Base-by-base conservation (phyloP, 345 rosid genomes). In the Bruguiera sexangula region DNA sequence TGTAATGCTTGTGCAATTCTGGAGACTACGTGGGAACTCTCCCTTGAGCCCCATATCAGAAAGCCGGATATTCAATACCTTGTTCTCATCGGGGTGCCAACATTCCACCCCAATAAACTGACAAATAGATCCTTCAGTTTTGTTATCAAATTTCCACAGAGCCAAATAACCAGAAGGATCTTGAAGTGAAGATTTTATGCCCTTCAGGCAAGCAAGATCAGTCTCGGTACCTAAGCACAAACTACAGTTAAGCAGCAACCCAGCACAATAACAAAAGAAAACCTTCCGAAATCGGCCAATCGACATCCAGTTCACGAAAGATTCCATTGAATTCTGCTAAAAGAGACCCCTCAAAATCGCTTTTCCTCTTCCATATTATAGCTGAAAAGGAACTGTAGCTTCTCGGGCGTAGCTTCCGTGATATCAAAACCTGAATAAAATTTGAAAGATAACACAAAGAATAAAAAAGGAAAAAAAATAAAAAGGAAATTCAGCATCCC, bases 71-170 rank as follows among this genome's bases (percentile, higher is more conserved):
- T 83, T 88, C 70, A 93, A 75, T 55, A 93, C 96, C 73, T 62
- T 87, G 75, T 83, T 91, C 85, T 93, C 98, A 74, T 86, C 94
- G 8, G 91, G 94, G 60, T 93, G 98, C 98, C 98, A 93, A 69
- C 98, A 93, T 10, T 87, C 87, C 46, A 93, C 81, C 39, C 98
- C 98, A 15, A 15, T n/a, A 74, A 91, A 93, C 58, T 72, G 85
- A 81, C 97, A 93, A 39, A 91, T 89, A 69, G 24, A 86, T 24
- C 98, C 98, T 65, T 68, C 79, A 16, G 92, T 81, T 0, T 6
- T 0, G 78, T 93, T 93, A 16, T 76, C 18, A 75, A 93, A 91
- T 32, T 73, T 67, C 97, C 98, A 93, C 7, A 82, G 56, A 32
- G 77, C 79, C 75, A 93, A 78, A 77, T 76, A 69, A 9, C 16